Percentiles rank a stretch among this genome's conserved stretches.
Evolutionary conservation across 805 yeast genomes (phyloP).

Genomic region (Candida andamanensis): DNA sequence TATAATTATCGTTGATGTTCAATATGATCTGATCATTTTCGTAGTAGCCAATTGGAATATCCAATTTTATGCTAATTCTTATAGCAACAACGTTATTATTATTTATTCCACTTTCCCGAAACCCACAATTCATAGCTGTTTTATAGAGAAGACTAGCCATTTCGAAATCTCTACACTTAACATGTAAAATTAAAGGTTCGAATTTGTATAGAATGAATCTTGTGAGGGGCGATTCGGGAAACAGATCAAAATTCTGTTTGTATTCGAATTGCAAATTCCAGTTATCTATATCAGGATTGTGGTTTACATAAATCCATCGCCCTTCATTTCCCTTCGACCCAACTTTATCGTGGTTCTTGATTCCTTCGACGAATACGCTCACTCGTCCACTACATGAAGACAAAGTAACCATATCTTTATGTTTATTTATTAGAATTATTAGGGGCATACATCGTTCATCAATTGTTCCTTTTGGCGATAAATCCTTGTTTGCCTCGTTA

Average conservation of each 20-base stretch:
- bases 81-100: slow-evolving; percentile 73
- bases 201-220: slow-evolving; percentile 70
- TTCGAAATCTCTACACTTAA: slow-evolving; percentile 60
- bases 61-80: slow-evolving; percentile 67
- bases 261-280: slow-evolving; percentile 43
- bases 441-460: slow-evolving; percentile 71
- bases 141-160: slow-evolving; percentile 61
- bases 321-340: slow-evolving; percentile 89
- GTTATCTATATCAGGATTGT: slow-evolving; percentile 46
- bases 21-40: slow-evolving; percentile 24
- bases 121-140: slow-evolving; percentile 79
- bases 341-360: slow-evolving; percentile 42
- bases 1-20: slow-evolving; percentile 49
- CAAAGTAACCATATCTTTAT: slow-evolving; percentile 71
- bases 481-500: slow-evolving; percentile 44
- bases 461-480: slow-evolving; percentile 87
- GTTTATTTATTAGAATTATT: slow-evolving; percentile 59
- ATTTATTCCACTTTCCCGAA: slow-evolving; percentile 84
- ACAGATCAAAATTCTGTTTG: slow-evolving; percentile 8
- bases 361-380: slow-evolving; percentile 76
- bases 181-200: slow-evolving; percentile 82
- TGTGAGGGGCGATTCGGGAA: slow-evolving; percentile 16
- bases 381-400: slow-evolving; percentile 87
- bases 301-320: slow-evolving; percentile 76
- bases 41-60: slow-evolving; percentile 67